These are phyloP conservation scores for Colletotrichum costaricense DNA, from an alignment of 2,329 filamentous ascomycete genomes.

Conservation along the genomic window DNA sequence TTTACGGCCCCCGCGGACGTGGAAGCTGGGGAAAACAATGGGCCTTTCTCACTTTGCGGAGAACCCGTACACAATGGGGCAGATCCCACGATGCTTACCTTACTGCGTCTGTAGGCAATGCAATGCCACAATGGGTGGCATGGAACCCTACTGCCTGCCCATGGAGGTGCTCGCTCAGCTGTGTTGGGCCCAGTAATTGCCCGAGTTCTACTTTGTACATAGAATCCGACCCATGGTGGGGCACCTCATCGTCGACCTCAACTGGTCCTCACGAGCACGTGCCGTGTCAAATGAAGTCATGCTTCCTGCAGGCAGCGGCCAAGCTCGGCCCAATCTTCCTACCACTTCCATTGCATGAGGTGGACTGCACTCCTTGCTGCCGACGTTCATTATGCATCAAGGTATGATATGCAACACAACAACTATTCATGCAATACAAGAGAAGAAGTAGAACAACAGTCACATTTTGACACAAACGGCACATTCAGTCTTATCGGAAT, in stretches of 20 bases:
- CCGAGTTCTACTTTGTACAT: neutral
- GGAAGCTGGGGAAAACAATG: slow-evolving; percentile 13
- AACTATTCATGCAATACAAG: neutral
- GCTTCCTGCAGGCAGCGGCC: slow-evolving; percentile 6
- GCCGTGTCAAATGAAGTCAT: slow-evolving; percentile 28
- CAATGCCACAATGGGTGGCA: no score
- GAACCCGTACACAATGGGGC: no score
- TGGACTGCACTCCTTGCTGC: neutral
- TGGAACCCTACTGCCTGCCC: neutral
- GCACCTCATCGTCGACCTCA: neutral
- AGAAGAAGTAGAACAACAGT: neutral
- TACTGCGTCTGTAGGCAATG: neutral
- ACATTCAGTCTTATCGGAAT: neutral
- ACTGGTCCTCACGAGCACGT: slow-evolving; percentile 11
- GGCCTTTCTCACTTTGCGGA: neutral
- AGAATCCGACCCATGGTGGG: neutral
- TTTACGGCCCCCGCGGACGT: neutral
- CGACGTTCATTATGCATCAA: neutral
- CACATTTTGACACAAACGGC: neutral
- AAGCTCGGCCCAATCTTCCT: slow-evolving; percentile 3
- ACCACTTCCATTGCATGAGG: neutral
- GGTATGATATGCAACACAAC: neutral
- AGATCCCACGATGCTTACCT: neutral
- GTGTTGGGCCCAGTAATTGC: slow-evolving; percentile 13
- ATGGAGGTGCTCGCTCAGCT: neutral